A percentile compares a stretch with the other conserved stretches of the same genome.
These are phyloP conservation scores for Aspergillus sclerotiicarbonarius DNA, from an alignment of 495 filamentous ascomycete species.

Conservation along the genomic window DNA sequence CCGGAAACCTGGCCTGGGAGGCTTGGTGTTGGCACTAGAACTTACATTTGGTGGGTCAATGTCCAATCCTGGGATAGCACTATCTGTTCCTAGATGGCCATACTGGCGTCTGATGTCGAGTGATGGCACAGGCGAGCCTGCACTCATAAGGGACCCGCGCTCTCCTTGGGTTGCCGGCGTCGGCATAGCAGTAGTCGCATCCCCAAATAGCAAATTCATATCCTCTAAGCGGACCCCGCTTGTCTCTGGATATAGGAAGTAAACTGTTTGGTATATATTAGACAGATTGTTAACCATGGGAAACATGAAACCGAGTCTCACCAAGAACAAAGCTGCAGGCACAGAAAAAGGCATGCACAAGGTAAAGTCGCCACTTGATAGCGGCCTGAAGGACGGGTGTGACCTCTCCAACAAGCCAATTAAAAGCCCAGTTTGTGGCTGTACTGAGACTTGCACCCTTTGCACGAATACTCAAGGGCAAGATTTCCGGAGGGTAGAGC, in stretches of 20 bases:
- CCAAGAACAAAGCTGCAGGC: slow-evolving; percentile 94
- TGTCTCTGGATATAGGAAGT: slow-evolving; percentile 95
- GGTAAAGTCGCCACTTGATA: slow-evolving; percentile 90
- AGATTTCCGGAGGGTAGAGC: slow-evolving; percentile 96
- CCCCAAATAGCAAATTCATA: slow-evolving; percentile 89
- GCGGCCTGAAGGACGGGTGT: slow-evolving; percentile 87
- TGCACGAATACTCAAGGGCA: slow-evolving; percentile 93
- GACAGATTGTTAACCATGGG: not conserved
- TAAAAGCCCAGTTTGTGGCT: slow-evolving; percentile 96
- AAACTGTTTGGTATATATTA: slow-evolving; percentile 60
- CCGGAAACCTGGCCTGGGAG: slow-evolving; percentile 29
- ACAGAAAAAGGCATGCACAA: slow-evolving; percentile 96
- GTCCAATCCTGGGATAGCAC: slow-evolving; percentile 68
- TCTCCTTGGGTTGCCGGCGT: slow-evolving; percentile 70
- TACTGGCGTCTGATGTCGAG: slow-evolving; percentile 65
- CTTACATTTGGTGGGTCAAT: slow-evolving; percentile 63
- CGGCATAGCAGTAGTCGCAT: slow-evolving; percentile 76
- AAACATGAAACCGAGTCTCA: slow-evolving; percentile 45
- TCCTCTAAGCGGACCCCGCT: slow-evolving; percentile 93
- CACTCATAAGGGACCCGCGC: slow-evolving; percentile 68
- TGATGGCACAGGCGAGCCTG: slow-evolving; percentile 72
- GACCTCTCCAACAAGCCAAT: slow-evolving; percentile 93
- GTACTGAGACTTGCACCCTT: slow-evolving; percentile 98
- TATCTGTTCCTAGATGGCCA: slow-evolving; percentile 52
- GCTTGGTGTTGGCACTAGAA: slow-evolving; percentile 46